Base-by-base conservation (phyloP, 2,329 filamentous ascomycete genomes). In the Xylariales sp. region DNA sequence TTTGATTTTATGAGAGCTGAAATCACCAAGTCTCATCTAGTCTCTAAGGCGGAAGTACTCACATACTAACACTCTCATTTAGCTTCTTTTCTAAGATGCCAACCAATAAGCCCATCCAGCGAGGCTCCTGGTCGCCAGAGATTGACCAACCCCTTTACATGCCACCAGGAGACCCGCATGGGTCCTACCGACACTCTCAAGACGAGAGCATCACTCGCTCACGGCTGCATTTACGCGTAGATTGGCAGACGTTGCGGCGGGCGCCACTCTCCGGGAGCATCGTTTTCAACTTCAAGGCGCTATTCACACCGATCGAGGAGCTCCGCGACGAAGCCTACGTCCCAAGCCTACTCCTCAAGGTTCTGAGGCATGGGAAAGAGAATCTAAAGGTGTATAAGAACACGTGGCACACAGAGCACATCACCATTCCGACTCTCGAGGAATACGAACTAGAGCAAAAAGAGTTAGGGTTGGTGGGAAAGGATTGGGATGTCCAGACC, bases 261-360 rank as follows among this genome's bases (percentile, higher is more conserved):
- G 81, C 97, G 0, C 93, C 93, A 0, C 82, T 97, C 0, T 93
- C 91, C 0, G 92, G 87, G 0, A 90, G 86, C 0, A 83, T 97
- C 1, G 87, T 93, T 0, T 97, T 97, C 82, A 97, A 96, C 78
- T 97, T 95, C 86, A 97, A 95, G 76, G 93, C 91, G 0, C 79
- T 96, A 0, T 97, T 97, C 79, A 96, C 93, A 0, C 91, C 91
- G 0, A 78, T 97, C 0, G 77, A 84, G 0, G 88, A 91, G 70
- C 89, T 97, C 65, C 82, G 87, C 2, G 84, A 91, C 64, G 93
- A 97, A 77, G 87, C 91, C 0, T 91, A 89, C 54, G 81, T 97
- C 0, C 93, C 93, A 0, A 87, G 86, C 0, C 77, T 97, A 5
- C 61, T 93, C 1, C 78, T 89, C 1, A 92, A 91, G 79, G 81